A percentile compares a stretch with the other conserved stretches of the same genome.
These are phyloP conservation scores for Podospora appendiculata DNA, from an alignment of 495 filamentous ascomycete genomes.

Conservation along the genomic window DNA sequence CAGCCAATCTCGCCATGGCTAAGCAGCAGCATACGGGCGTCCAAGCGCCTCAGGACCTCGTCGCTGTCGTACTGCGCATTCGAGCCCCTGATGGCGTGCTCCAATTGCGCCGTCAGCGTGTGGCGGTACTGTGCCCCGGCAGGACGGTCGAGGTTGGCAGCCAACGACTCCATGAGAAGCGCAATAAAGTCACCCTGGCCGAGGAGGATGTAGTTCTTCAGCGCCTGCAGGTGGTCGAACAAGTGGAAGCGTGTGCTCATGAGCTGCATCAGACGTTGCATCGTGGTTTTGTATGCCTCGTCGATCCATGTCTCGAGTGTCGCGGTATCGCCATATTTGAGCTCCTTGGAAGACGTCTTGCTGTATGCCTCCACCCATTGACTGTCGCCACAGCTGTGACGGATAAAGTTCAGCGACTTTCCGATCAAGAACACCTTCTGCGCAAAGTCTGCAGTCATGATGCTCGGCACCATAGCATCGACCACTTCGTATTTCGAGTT, in stretches of 20 bases:
- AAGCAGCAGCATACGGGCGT: constrained; percentile 93
- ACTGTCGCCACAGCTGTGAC: constrained; percentile 86
- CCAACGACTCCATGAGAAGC: constrained; percentile 91
- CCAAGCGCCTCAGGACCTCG: constrained; percentile 87
- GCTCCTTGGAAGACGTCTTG: constrained; percentile 85
- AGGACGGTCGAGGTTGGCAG: constrained; percentile 88
- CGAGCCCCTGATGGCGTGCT: constrained; percentile 93
- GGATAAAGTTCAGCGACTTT: constrained; percentile 97
- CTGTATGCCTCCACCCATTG: constrained; percentile 95
- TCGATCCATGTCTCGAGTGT: constrained; percentile 88
- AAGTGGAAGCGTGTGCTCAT: constrained; percentile 92
- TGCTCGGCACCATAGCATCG: constrained; percentile 79
- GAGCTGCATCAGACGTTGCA: constrained; percentile 87
- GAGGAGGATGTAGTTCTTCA: constrained; percentile 91
- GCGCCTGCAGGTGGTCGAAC: constrained; percentile 82
- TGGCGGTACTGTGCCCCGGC: constrained; percentile 92
- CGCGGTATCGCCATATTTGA: constrained; percentile 89
- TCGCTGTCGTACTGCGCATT: constrained; percentile 93
- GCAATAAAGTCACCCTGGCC: constrained; percentile 98
- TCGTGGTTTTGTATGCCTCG: constrained; percentile 94
- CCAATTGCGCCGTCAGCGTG: constrained; percentile 90
- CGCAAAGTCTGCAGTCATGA: constrained; percentile 85
- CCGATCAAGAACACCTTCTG: constrained; percentile 95
- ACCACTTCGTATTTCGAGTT: constrained; percentile 93
- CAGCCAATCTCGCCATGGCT: constrained; percentile 96